Conservation (phyloP, 345 rosid genomes). For the Boechera retrofracta region DNA sequence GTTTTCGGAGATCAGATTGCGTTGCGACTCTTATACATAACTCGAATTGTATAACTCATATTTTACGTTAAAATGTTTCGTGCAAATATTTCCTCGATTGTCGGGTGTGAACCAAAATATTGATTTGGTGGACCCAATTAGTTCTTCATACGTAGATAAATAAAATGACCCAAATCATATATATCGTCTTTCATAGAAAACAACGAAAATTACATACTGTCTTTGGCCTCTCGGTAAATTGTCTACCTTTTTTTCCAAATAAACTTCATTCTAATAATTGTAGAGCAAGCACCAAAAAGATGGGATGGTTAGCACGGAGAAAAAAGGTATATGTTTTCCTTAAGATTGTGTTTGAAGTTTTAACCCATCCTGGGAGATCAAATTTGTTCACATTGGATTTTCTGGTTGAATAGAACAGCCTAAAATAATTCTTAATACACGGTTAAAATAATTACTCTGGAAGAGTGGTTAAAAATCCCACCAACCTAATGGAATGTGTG, state of each 20-base stretch:
- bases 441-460: conserved; percentile 38
- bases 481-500: conserved; percentile 45
- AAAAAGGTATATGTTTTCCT: neutral
- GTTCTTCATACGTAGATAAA: conserved; percentile 17
- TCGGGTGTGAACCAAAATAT: conserved; percentile 23
- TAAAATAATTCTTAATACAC: neutral
- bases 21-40: conserved; percentile 27
- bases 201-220: neutral
- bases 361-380: neutral
- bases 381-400: neutral
- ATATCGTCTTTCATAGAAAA: conserved; percentile 7
- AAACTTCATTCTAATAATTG: conserved; percentile 1
- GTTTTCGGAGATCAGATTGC: neutral
- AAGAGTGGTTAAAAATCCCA: conserved; percentile 45
- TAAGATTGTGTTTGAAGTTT: neutral
- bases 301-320: neutral
- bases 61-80: conserved; percentile 32
- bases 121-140: conserved; percentile 37
- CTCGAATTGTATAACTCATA: conserved; percentile 26
- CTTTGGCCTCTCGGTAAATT: conserved; percentile 28
- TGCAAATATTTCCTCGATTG: conserved; percentile 35
- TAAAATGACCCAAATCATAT: neutral
- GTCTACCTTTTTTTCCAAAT: neutral
- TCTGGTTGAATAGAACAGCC: conserved; percentile 27
- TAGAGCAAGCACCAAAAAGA: neutral